Evolutionary conservation across 2,329 filamentous ascomycete species (phyloP).

Genomic region (Aschersonia sp.): DNA sequence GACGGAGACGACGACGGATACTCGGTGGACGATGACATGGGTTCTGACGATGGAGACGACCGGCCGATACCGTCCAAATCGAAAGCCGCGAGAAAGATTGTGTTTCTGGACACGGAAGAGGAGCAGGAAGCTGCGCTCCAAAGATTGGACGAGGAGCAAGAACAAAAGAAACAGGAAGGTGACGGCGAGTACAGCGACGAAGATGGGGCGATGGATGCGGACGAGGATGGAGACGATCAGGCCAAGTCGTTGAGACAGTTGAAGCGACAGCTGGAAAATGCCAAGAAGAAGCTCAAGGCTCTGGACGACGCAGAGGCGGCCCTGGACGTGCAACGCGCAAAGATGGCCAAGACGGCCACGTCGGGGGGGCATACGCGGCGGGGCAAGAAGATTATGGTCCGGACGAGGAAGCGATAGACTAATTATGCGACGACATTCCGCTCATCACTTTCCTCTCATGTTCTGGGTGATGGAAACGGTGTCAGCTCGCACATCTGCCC

Average conservation of each 20-base stretch:
- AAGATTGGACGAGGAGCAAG: slow-evolving; percentile 16
- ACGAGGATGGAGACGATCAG: slow-evolving; percentile 18
- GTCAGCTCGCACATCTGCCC: no score
- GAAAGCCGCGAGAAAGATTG: slow-evolving; percentile 30
- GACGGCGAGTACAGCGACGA: slow-evolving; percentile 9
- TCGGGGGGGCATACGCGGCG: slow-evolving; percentile 43
- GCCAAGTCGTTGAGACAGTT: slow-evolving; percentile 29
- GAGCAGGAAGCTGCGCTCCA: slow-evolving; percentile 17
- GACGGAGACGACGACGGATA: slow-evolving; percentile 17
- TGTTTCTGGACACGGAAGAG: slow-evolving; percentile 31
- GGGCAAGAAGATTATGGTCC: slow-evolving; percentile 48
- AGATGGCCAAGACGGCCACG: slow-evolving; percentile 52
- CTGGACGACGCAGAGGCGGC: slow-evolving; percentile 41
- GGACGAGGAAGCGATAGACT: slow-evolving; percentile 42
- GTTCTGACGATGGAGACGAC: slow-evolving; percentile 18
- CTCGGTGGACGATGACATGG: slow-evolving; percentile 11
- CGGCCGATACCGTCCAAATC: slow-evolving; percentile 13
- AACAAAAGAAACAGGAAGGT: slow-evolving; percentile 14
- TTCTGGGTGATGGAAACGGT: background rate
- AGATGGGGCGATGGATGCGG: slow-evolving; percentile 8
- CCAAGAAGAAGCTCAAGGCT: slow-evolving; percentile 38
- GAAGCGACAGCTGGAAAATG: slow-evolving; percentile 30
- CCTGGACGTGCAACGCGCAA: slow-evolving; percentile 43
- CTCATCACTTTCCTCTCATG: background rate
- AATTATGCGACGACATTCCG: background rate